Evolutionary conservation across 805 yeast genomes (phyloP).

Genomic region (Candida yuanshanica): DNA sequence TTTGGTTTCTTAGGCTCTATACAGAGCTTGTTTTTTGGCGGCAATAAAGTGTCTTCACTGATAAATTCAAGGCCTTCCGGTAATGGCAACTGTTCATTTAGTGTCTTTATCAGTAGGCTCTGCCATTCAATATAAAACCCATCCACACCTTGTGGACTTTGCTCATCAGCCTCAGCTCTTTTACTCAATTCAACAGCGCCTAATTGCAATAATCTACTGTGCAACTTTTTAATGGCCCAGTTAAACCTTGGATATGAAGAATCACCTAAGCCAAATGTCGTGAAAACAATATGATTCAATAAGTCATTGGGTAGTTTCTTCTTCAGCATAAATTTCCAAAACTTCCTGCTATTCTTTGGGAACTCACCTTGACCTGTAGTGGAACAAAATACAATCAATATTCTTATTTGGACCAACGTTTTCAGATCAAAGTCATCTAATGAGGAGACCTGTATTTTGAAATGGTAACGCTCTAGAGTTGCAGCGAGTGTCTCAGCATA

Average conservation of each 20-base stretch:
- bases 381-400: slow-evolving; percentile 60
- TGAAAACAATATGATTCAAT: slow-evolving; percentile 53
- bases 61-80: slow-evolving; percentile 27
- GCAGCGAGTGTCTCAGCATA: slow-evolving; percentile 62
- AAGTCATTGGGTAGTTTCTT: slow-evolving; percentile 58
- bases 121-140: slow-evolving; percentile 77
- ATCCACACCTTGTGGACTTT: slow-evolving; percentile 70
- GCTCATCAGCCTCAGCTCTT: slow-evolving; percentile 88
- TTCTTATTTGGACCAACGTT: slow-evolving; percentile 42
- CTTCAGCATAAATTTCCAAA: slow-evolving; percentile 71
- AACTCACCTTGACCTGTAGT: slow-evolving; percentile 96
- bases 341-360: slow-evolving; percentile 67
- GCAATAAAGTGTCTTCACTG: slow-evolving; percentile 30
- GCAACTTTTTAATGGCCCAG: slow-evolving; percentile 80
- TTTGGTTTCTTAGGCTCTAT: slow-evolving; percentile 26
- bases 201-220: slow-evolving; percentile 68
- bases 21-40: slow-evolving; percentile 29
- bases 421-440: slow-evolving; percentile 58
- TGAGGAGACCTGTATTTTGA: slow-evolving; percentile 42
- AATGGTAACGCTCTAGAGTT: slow-evolving; percentile 47
- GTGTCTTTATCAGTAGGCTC: slow-evolving; percentile 33
- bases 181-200: slow-evolving; percentile 71
- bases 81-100: slow-evolving; percentile 31
- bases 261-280: slow-evolving; percentile 90
- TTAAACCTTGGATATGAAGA: slow-evolving; percentile 86